Percentiles rank a stretch among this genome's conserved stretches.
These are phyloP conservation scores for Aureobasidium pullulans DNA, from an alignment of 2,329 filamentous ascomycete species.

Conservation along the genomic window DNA sequence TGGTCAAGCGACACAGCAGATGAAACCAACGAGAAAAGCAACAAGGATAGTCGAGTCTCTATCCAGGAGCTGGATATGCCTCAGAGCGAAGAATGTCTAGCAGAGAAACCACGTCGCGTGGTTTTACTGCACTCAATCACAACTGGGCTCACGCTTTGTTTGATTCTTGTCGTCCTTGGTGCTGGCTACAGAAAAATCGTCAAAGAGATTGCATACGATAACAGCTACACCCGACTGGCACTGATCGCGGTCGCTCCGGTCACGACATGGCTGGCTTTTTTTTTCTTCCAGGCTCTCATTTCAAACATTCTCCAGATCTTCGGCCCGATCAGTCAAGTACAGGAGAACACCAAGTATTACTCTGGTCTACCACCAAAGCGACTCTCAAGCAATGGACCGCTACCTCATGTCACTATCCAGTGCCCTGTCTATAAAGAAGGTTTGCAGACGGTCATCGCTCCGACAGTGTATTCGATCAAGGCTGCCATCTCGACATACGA, in stretches of 20 bases:
- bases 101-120: constrained; percentile 39
- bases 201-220: constrained; percentile 49
- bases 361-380: constrained; percentile 35
- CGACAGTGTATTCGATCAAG: constrained; percentile 32
- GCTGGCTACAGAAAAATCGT: constrained; percentile 50
- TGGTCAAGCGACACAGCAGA: constrained; percentile 43
- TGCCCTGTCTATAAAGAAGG: constrained; percentile 37
- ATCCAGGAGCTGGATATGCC: constrained; percentile 22
- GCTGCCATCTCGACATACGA: constrained; percentile 44
- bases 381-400: constrained; percentile 27
- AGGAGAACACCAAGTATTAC: constrained; percentile 39
- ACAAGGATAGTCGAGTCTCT: constrained; percentile 24
- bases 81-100: constrained; percentile 32
- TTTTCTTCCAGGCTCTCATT: constrained; percentile 42
- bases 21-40: constrained; percentile 33
- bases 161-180: constrained; percentile 50
- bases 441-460: constrained; percentile 29
- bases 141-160: constrained; percentile 44
- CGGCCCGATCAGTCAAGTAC: constrained; percentile 39
- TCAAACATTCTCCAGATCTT: constrained; percentile 36
- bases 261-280: constrained; percentile 53
- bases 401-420: constrained; percentile 49
- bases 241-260: constrained; percentile 45
- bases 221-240: constrained; percentile 47
- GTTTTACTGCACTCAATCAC: constrained; percentile 50